A percentile compares a stretch with the other conserved stretches of the same genome.
Evolutionary conservation across 768 basidiomycete genomes (phyloP).

Genomic region (Coprinopsis strossmayeri): DNA sequence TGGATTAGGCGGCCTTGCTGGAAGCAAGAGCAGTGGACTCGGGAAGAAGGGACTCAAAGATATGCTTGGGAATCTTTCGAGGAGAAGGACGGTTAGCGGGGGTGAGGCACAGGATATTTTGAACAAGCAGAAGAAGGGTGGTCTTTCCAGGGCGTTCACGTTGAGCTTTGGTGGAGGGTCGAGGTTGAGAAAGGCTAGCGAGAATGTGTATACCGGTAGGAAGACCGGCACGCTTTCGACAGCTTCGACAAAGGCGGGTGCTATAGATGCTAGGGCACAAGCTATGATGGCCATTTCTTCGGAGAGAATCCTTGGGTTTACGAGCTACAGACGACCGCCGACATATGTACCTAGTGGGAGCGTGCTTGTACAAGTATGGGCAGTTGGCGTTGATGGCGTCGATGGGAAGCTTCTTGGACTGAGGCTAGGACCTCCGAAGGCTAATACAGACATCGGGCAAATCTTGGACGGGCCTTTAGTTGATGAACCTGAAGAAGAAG

Average conservation of each 20-base stretch:
- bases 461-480: slow-evolving; percentile 3
- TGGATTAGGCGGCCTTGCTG: slow-evolving; percentile 32
- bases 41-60: neutral
- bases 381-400: slow-evolving; percentile 73
- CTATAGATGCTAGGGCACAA: neutral
- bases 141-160: neutral
- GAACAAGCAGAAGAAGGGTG: slow-evolving; percentile 3
- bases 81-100: slow-evolving; percentile 13
- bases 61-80: slow-evolving; percentile 8
- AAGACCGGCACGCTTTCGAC: neutral
- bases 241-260: neutral
- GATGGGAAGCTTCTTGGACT: slow-evolving; percentile 65
- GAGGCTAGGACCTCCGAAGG: slow-evolving; percentile 16
- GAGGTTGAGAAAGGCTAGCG: slow-evolving; percentile 13
- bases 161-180: neutral
- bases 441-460: slow-evolving; percentile 2
- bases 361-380: slow-evolving; percentile 84
- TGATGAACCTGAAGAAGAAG: slow-evolving; percentile 4
- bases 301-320: slow-evolving; percentile 49
- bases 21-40: slow-evolving; percentile 10
- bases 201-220: slow-evolving; percentile 7
- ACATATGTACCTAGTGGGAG: slow-evolving; percentile 59
- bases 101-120: slow-evolving; percentile 6
- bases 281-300: slow-evolving; percentile 7
- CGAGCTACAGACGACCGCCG: slow-evolving; percentile 68